These are phyloP conservation scores for Xylaria sp. DNA, from an alignment of 2,329 filamentous ascomycete species.

Conservation along the genomic window DNA sequence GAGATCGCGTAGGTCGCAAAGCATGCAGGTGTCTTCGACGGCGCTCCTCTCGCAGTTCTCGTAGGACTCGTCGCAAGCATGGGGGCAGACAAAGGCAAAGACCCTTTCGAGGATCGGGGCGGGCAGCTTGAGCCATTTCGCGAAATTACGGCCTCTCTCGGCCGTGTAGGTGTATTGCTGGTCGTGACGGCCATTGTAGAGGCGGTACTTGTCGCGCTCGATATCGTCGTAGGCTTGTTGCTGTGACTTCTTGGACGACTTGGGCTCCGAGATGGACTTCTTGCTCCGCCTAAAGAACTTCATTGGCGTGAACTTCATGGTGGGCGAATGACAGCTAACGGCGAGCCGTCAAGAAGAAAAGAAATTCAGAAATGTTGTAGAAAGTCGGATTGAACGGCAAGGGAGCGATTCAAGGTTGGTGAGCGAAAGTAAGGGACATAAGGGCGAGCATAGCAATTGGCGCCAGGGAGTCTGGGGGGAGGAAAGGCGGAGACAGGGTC, in stretches of 20 bases:
- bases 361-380: no score
- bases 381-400: no score
- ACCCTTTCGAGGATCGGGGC: constrained; percentile 74
- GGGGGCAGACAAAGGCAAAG: constrained; percentile 83
- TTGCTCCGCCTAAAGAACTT: constrained; percentile 44
- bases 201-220: constrained; percentile 40
- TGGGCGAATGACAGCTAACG: constrained; percentile 20
- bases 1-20: constrained; percentile 90
- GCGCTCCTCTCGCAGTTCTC: constrained; percentile 82
- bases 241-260: constrained; percentile 29
- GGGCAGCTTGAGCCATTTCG: constrained; percentile 60
- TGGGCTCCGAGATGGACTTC: constrained; percentile 35
- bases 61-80: constrained; percentile 77
- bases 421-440: not conserved
- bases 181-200: constrained; percentile 36
- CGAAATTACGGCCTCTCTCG: constrained; percentile 34
- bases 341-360: not conserved
- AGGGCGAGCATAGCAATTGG: not conserved
- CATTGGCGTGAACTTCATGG: constrained; percentile 40
- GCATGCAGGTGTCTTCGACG: constrained; percentile 82
- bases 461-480: no score
- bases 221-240: constrained; percentile 32
- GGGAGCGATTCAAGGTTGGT: not conserved
- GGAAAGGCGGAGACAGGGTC: no score
- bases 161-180: constrained; percentile 33